Conservation (phyloP, 192 early-diverging fungal species). For the Umbelopsis sp. region DNA sequence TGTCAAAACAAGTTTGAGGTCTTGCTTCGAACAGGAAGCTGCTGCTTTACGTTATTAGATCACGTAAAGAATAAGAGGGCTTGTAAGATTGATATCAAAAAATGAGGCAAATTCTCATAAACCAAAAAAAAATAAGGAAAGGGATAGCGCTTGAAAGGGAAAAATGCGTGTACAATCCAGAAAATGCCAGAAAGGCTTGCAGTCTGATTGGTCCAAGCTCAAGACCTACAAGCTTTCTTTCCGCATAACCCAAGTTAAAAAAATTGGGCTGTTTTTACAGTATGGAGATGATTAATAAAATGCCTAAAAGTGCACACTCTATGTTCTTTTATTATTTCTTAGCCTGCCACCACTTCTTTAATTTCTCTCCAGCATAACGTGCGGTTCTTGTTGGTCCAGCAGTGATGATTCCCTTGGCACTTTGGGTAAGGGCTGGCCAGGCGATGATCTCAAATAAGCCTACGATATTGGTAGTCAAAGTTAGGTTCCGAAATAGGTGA, state of each 20-base stretch:
- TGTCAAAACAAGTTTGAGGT: background rate
- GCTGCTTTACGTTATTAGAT: slow-evolving; percentile 3
- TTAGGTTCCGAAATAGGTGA: slow-evolving; percentile 19
- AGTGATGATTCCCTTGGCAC: slow-evolving; percentile 88
- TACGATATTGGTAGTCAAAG: slow-evolving; percentile 6
- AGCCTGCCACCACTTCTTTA: slow-evolving; percentile 55
- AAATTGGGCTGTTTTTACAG: no score
- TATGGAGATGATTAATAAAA: background rate
- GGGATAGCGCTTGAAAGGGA: background rate
- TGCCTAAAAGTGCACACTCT: background rate
- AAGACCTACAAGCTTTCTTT: background rate
- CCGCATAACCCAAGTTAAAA: background rate
- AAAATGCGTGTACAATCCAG: background rate
- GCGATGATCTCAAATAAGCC: slow-evolving; percentile 37
- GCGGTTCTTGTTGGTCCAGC: slow-evolving; percentile 73
- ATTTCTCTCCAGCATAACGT: slow-evolving; percentile 62
- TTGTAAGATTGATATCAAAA: background rate
- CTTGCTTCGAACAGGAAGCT: slow-evolving; percentile 1
- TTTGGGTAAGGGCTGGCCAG: slow-evolving; percentile 86
- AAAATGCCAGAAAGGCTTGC: background rate
- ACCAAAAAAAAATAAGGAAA: background rate
- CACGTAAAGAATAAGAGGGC: background rate
- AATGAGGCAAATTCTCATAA: background rate
- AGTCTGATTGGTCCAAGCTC: background rate
- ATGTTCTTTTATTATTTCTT: slow-evolving; percentile 20